These are phyloP conservation scores for Xylaria sp. DNA, from an alignment of 2,329 filamentous ascomycete genomes.

Conservation along the genomic window DNA sequence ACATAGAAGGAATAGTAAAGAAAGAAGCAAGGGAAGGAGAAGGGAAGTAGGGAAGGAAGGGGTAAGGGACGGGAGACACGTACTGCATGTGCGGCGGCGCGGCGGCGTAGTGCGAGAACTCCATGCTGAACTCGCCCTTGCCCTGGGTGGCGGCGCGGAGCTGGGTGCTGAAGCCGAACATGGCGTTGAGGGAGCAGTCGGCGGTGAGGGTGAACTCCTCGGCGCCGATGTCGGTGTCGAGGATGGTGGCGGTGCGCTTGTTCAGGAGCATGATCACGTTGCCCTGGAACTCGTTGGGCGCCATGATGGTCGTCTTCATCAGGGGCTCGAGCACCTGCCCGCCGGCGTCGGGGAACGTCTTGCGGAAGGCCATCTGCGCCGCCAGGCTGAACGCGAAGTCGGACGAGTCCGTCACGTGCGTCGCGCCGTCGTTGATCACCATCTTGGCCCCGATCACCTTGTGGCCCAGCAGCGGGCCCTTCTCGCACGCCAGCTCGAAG, in stretches of 20 bases:
- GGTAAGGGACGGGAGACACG: constrained; percentile 39
- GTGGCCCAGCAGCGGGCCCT: constrained; percentile 91
- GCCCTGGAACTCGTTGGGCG: constrained; percentile 96
- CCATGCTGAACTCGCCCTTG: constrained; percentile 98
- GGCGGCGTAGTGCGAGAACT: constrained; percentile 93
- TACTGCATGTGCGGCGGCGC: constrained; percentile 89
- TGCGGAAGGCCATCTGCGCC: constrained; percentile 94
- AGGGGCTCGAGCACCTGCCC: constrained; percentile 90
- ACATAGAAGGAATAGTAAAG: not conserved
- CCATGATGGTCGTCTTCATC: constrained; percentile 98
- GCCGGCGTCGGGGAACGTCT: constrained; percentile 80
- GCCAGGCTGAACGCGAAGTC: constrained; percentile 96
- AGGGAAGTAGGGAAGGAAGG: not conserved
- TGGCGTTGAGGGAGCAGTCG: constrained; percentile 91
- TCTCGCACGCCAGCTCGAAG: constrained; percentile 79
- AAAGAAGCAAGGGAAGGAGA: not conserved
- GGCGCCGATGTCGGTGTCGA: constrained; percentile 89
- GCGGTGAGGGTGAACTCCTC: constrained; percentile 94
- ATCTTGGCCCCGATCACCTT: constrained; percentile 87
- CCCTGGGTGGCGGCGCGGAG: constrained; percentile 92
- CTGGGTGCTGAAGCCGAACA: constrained; percentile 96
- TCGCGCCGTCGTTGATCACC: constrained; percentile 94
- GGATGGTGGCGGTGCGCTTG: constrained; percentile 93
- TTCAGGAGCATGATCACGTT: constrained; percentile 93
- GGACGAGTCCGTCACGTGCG: constrained; percentile 95